Evolutionary conservation across 495 filamentous ascomycete genomes (phyloP), one percentile per base, ranked within the genome.

Genomic region (Rostrohypoxylon terebratum): DNA sequence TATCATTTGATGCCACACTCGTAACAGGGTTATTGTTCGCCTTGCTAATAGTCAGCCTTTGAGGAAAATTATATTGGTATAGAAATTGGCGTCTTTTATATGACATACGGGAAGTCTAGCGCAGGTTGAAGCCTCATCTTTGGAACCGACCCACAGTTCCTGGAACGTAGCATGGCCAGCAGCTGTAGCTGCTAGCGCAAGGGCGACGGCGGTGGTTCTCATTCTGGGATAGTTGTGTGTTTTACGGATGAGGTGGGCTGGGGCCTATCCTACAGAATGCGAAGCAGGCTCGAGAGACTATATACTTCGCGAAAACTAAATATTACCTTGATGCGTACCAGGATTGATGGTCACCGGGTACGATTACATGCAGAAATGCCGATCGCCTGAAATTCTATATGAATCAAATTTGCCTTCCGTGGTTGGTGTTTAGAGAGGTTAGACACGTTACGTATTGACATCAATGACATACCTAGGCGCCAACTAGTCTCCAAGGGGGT

Each of bases 161-260:
- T 87, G 85, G 80, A 86, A 87, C 36, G 79, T 85, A 44, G 85
- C 82, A 61, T 87, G 85, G 47, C 81, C 82, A 14, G 82, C 77
- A 54, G 77, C 82, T 0, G 65, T 68, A 25, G 70, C 65, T 38
- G 55, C 66, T 14, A 74, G 33, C 40, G 62, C 66, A 25, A 69
- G 44, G 0, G 51, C 34, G 47, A 61, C 55, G 16, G 33, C 11
- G 11, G 60, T 21, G 16, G 62, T 45, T 66, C 44, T 74, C 71
- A 74, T 74, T 69, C 18, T 69, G 50, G 34, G 25, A 8, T 6
- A 9, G 4, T 23, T 61, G 40, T 9, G 13, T 1, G 40, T 57
- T 48, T 13, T 21, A 21, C n/a, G 18, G 14, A 47, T 25, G 50
- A 53, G 31, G 28, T 50, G 8, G 23, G 42, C 38, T 42, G 16